Evolutionary conservation across 495 filamentous ascomycete species (phyloP).

Genomic region (Sabuloglossum arenarium): DNA sequence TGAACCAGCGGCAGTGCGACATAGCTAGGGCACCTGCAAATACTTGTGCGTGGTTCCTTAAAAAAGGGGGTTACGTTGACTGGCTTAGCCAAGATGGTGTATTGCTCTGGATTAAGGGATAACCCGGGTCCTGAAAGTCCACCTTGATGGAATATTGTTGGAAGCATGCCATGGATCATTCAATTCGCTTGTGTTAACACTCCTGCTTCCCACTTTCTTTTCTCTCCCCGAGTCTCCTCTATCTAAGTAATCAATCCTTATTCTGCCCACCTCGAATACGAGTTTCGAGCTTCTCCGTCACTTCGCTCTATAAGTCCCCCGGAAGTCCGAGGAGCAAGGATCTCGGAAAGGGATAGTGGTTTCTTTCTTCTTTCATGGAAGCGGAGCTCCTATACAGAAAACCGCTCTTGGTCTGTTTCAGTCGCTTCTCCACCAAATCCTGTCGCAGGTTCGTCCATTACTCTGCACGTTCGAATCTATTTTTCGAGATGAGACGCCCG

Average conservation of each 20-base stretch:
- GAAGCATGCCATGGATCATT: no score
- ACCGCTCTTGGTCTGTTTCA: constrained; percentile 4
- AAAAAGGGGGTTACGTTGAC: background rate
- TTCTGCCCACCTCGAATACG: no score
- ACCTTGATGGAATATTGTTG: constrained; percentile 7
- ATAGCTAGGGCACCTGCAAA: background rate
- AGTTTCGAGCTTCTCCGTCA: no score
- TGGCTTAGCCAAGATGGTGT: constrained; percentile 2
- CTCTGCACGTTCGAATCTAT: no score
- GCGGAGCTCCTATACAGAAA: constrained; percentile 1
- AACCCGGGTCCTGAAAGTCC: constrained; percentile 11
- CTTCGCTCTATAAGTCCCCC: no score
- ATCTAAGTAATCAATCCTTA: no score
- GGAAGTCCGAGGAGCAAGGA: no score
- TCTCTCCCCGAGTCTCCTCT: no score
- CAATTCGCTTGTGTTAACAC: no score
- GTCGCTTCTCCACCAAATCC: constrained; percentile 5
- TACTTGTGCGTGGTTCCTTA: constrained; percentile 7
- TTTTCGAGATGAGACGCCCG: no score
- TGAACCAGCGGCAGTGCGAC: constrained; percentile 5
- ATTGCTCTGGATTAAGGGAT: constrained; percentile 11
- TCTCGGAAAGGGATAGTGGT: background rate
- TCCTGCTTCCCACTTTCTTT: no score
- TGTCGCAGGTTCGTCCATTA: no score
- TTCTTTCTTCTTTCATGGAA: constrained; percentile 7